Conservation (phyloP, 108 stramenopile genomes). For the Pseudonitzschia pungens region DNA sequence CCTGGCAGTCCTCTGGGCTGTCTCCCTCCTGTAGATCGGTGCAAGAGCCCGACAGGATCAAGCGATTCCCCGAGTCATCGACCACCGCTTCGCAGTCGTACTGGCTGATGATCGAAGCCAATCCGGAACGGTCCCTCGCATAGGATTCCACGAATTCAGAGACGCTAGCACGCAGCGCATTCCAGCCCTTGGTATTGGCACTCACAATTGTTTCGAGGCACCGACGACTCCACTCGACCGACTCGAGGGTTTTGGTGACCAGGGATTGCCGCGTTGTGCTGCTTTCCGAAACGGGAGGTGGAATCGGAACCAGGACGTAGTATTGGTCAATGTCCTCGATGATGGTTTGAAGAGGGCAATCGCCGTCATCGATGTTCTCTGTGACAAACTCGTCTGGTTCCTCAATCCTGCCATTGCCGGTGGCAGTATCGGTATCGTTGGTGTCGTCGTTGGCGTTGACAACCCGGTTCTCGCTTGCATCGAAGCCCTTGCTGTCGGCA, state of each 20-base stretch:
- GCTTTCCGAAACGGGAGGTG: not conserved
- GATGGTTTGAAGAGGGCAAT: slow-evolving; percentile 8
- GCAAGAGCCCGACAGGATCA: slow-evolving; percentile 30
- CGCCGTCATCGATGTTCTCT: not conserved
- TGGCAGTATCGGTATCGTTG: not conserved
- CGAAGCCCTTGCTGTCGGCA: no score
- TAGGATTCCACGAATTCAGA: not conserved
- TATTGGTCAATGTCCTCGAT: slow-evolving; percentile 5
- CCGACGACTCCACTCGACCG: not conserved
- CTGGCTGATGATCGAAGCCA: no score
- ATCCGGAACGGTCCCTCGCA: not conserved
- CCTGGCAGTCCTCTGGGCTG: not conserved
- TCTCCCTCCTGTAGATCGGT: not conserved
- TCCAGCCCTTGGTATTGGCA: no score
- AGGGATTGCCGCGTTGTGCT: not conserved
- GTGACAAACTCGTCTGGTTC: not conserved
- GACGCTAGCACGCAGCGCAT: no score
- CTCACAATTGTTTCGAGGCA: not conserved
- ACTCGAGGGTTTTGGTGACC: no score
- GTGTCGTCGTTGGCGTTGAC: not conserved
- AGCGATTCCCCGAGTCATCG: slow-evolving; percentile 18
- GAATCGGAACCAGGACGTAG: slow-evolving; percentile 12
- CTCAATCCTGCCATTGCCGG: not conserved
- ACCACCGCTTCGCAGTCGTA: slow-evolving; percentile 14
- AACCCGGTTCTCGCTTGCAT: no score